Evolutionary conservation across 2,329 filamentous ascomycete genomes (phyloP).

Genomic region (Penicillium corylophilum): DNA sequence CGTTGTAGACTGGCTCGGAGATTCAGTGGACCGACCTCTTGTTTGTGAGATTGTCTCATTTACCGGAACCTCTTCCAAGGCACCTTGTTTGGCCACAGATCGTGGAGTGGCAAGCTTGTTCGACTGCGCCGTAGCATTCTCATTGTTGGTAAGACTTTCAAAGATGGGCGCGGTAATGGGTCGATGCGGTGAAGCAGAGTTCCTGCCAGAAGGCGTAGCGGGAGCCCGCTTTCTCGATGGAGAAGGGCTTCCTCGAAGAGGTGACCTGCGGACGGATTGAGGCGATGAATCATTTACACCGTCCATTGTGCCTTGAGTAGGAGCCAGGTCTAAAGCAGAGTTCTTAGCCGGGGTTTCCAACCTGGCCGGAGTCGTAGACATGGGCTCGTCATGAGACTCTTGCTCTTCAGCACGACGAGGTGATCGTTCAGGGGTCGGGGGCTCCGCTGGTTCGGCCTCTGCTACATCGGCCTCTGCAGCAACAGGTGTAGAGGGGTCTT

Average conservation of each 20-base stretch:
- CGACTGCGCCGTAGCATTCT: constrained; percentile 21
- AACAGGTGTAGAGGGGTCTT: constrained; percentile 24
- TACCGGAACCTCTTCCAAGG: constrained; percentile 39
- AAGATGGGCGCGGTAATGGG: neutral
- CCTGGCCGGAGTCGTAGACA: constrained; percentile 2
- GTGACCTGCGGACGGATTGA: constrained; percentile 18
- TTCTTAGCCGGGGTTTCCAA: constrained; percentile 8
- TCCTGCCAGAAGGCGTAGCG: constrained; percentile 4
- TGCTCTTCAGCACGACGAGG: constrained; percentile 5
- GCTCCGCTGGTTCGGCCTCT: constrained; percentile 5
- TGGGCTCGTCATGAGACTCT: neutral
- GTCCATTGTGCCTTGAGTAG: constrained; percentile 9
- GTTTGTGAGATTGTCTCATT: constrained; percentile 34
- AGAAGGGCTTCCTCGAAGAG: constrained; percentile 22
- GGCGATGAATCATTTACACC: constrained; percentile 13
- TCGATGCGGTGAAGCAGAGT: constrained; percentile 12
- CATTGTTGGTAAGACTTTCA: constrained; percentile 19
- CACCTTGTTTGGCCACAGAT: constrained; percentile 27
- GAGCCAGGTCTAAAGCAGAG: constrained; percentile 10
- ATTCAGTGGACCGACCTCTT: constrained; percentile 13
- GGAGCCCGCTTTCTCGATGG: constrained; percentile 17
- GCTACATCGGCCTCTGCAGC: constrained; percentile 5
- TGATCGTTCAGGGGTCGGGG: constrained; percentile 11
- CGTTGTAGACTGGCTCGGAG: constrained; percentile 7
- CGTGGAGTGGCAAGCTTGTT: constrained; percentile 19